phyloP scores from a whole-genome alignment of 1,139 yeast genomes.

The Petasospora fabianii region DNA sequence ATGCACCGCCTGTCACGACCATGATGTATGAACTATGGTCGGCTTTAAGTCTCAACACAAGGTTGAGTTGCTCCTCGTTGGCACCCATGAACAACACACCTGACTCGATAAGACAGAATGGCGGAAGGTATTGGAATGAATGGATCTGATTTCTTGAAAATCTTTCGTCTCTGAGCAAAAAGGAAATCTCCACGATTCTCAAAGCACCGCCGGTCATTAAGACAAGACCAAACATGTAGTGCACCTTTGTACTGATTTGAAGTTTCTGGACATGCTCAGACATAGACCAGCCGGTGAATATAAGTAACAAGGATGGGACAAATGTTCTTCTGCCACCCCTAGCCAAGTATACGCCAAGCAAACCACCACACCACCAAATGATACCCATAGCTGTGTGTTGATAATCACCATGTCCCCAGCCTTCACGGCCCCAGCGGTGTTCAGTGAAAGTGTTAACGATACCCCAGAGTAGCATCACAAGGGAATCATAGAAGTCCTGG shows the following conservation, averaged over 20 bases:
- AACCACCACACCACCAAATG: constrained; percentile 93
- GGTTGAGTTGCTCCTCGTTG: constrained; percentile 76
- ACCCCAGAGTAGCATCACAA: constrained; percentile 85
- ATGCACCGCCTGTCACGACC: constrained; percentile 71
- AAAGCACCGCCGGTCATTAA: constrained; percentile 74
- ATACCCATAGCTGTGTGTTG: constrained; percentile 97
- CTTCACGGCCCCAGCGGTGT: constrained; percentile 87
- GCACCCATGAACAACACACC: constrained; percentile 91
- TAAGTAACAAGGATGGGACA: constrained; percentile 74
- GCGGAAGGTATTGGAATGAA: constrained; percentile 81
- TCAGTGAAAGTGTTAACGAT: constrained; percentile 92
- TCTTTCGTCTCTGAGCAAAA: constrained; percentile 55
- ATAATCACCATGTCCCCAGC: constrained; percentile 87
- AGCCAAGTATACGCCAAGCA: constrained; percentile 74
- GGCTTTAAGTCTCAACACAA: constrained; percentile 71
- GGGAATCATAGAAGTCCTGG: constrained; percentile 83
- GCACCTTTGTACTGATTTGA: constrained; percentile 78
- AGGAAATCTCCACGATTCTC: constrained; percentile 73
- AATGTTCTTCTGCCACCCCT: constrained; percentile 63
- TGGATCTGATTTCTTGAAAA: constrained; percentile 44
- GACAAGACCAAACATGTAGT: constrained; percentile 77
- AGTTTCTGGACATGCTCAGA: constrained; percentile 78
- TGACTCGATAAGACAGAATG: constrained; percentile 71
- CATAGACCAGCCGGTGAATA: constrained; percentile 94
- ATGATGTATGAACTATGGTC: constrained; percentile 83